Percentiles rank a stretch among this genome's conserved stretches.
Evolutionary conservation across 768 basidiomycete species (phyloP).

Genomic region (Lactarius sanguifluus): DNA sequence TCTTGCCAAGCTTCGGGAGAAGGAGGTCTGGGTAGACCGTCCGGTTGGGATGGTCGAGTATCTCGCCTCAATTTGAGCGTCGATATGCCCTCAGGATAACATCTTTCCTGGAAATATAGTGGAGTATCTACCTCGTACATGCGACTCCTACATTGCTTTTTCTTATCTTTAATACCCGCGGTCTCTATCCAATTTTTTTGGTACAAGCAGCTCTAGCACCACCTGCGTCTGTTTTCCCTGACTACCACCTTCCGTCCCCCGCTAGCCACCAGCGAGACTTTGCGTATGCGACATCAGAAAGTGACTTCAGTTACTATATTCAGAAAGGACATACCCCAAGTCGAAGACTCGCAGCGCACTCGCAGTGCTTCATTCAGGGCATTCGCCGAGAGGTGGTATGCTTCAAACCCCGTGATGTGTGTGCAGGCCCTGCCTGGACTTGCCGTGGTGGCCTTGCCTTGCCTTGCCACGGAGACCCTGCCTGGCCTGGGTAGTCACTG

Average conservation of each 20-base stretch:
- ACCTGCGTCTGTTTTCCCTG: slow-evolving; percentile 81
- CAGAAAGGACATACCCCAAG: slow-evolving; percentile 54
- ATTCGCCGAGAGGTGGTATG: slow-evolving; percentile 66
- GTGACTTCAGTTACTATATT: background rate
- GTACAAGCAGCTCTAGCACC: slow-evolving; percentile 72
- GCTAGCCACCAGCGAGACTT: slow-evolving; percentile 61
- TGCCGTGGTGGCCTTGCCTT: slow-evolving; percentile 66
- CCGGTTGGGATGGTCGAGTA: slow-evolving; percentile 46
- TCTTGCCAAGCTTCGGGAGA: slow-evolving; percentile 44
- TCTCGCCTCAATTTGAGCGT: slow-evolving; percentile 32
- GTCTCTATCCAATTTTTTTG: slow-evolving; percentile 81
- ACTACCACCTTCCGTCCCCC: slow-evolving; percentile 71
- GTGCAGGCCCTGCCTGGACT: slow-evolving; percentile 78
- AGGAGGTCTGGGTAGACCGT: slow-evolving; percentile 59
- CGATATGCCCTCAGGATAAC: slow-evolving; percentile 15
- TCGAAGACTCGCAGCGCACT: slow-evolving; percentile 74
- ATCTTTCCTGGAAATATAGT: too few relatives aligned
- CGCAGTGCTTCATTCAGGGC: slow-evolving; percentile 77
- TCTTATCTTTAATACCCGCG: slow-evolving; percentile 42
- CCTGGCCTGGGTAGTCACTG: slow-evolving; percentile 57
- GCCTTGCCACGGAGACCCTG: slow-evolving; percentile 43
- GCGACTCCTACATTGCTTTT: slow-evolving; percentile 38
- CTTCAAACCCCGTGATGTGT: slow-evolving; percentile 75
- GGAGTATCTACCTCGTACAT: background rate
- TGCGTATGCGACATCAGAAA: background rate